Percentiles rank a stretch among this genome's conserved stretches.
Evolutionary conservation across 805 yeast species (phyloP).

Genomic region (Metschnikowia similis): DNA sequence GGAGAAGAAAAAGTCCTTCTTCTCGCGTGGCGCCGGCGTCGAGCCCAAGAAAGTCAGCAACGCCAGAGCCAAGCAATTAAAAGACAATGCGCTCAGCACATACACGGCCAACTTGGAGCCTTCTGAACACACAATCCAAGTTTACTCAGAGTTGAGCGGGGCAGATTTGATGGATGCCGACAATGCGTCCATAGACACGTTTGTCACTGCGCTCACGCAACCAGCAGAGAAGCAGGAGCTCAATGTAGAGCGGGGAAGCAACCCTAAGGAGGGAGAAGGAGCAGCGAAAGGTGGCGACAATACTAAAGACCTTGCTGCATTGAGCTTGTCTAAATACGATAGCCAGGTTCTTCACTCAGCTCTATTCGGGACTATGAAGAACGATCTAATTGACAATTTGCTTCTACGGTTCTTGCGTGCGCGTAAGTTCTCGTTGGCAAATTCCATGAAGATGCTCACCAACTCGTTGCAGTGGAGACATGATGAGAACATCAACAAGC

Average conservation of each 20-base stretch:
- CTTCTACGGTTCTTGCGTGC: conserved; percentile 78
- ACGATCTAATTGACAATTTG: conserved; percentile 79
- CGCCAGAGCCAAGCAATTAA: conserved; percentile 26
- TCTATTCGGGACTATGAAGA: conserved; percentile 60
- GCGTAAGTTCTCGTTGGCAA: conserved; percentile 75
- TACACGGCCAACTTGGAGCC: conserved; percentile 23
- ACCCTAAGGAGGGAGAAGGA: conserved; percentile 14
- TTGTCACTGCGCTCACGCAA: conserved; percentile 13
- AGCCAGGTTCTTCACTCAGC: conserved; percentile 46
- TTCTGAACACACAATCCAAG: conserved; percentile 17
- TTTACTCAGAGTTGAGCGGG: conserved; percentile 19
- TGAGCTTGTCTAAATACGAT: conserved; percentile 42
- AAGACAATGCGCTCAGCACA: conserved; percentile 22
- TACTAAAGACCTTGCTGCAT: conserved; percentile 22
- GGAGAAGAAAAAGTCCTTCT: conserved; percentile 31
- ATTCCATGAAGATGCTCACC: conserved; percentile 67
- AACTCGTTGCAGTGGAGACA: conserved; percentile 75
- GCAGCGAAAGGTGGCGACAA: conserved; percentile 19
- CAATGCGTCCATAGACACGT: conserved; percentile 27
- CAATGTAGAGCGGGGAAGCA: conserved; percentile 1
- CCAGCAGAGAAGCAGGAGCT: background rate
- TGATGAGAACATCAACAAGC: conserved; percentile 50
- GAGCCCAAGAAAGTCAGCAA: conserved; percentile 18
- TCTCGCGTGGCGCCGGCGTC: conserved; percentile 15
- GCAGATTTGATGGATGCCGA: conserved; percentile 17